Evolutionary conservation across 2,329 filamentous ascomycete genomes (phyloP).

Genomic region (Fusarium sp.): DNA sequence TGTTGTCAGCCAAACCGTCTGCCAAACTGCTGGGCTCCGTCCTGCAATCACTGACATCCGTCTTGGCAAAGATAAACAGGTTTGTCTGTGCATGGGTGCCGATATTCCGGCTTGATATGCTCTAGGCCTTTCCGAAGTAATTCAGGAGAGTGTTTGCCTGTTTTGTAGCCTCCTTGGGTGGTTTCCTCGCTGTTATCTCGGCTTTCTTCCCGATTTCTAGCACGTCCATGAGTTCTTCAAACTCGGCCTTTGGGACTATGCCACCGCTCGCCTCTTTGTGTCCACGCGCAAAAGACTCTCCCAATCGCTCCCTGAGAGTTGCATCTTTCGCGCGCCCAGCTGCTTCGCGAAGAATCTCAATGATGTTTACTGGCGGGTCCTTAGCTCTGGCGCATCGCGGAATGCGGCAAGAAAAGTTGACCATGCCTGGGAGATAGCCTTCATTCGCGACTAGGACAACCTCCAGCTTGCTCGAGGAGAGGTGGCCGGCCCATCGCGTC

Average conservation of each 20-base stretch:
- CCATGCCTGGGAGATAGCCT: conserved; percentile 73
- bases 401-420: conserved; percentile 78
- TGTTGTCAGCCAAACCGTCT: too few relatives aligned
- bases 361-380: conserved; percentile 74
- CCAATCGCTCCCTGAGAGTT: conserved; percentile 64
- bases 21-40: too few relatives aligned
- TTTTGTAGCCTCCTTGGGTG: conserved; percentile 40
- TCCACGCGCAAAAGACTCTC: conserved; percentile 76
- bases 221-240: conserved; percentile 74
- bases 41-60: too few relatives aligned
- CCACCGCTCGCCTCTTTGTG: conserved; percentile 80
- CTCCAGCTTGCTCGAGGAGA: conserved; percentile 72
- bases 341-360: conserved; percentile 68
- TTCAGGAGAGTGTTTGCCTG: conserved; percentile 70
- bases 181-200: conserved; percentile 38
- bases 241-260: conserved; percentile 72
- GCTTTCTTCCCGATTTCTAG: conserved; percentile 71
- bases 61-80: too few relatives aligned
- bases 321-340: conserved; percentile 60
- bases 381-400: conserved; percentile 68
- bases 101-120: conserved; percentile 4
- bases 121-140: conserved; percentile 64
- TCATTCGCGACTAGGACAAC: conserved; percentile 78
- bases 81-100: too few relatives aligned
- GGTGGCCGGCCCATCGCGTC: conserved; percentile 75